Evolutionary conservation across 2,329 filamentous ascomycete species (phyloP).

Genomic region (Pleurostoma richardsiae): DNA sequence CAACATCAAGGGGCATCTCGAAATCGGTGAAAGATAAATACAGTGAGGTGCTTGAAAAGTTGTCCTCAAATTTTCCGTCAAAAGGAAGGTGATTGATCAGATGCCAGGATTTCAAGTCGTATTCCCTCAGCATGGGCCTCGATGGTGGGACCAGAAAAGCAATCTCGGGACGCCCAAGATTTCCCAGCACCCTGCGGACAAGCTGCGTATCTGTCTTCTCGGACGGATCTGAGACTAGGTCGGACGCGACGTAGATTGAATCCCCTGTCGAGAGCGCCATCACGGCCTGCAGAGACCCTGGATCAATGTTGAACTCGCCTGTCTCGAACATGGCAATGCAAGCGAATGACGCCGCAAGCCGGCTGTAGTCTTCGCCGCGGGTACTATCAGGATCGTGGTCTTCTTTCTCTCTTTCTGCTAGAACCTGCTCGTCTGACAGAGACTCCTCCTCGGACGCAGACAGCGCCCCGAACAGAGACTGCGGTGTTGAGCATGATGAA

Average conservation of each 20-base stretch:
- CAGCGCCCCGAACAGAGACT: too few relatives aligned
- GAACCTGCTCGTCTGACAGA: too few relatives aligned
- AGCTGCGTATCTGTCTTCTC: background rate
- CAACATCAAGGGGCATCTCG: background rate
- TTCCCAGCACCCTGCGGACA: background rate
- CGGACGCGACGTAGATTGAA: background rate
- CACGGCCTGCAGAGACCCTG: background rate
- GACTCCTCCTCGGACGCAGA: too few relatives aligned
- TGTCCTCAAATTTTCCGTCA: background rate
- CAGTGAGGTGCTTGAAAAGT: background rate
- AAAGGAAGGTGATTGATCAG: background rate
- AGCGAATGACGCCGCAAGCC: background rate
- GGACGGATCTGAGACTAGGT: background rate
- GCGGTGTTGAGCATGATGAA: too few relatives aligned
- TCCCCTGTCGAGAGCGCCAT: background rate
- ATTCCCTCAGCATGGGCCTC: background rate
- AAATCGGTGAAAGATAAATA: background rate
- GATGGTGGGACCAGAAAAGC: slow-evolving; percentile 1
- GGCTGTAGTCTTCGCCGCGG: too few relatives aligned
- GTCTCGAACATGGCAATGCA: background rate
- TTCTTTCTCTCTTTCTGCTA: too few relatives aligned
- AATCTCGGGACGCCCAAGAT: background rate
- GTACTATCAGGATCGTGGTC: too few relatives aligned
- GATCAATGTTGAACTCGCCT: background rate
- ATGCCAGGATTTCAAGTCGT: background rate